Conservation (phyloP, 495 filamentous ascomycete genomes). For the Umbilicaria muhlenbergii region DNA sequence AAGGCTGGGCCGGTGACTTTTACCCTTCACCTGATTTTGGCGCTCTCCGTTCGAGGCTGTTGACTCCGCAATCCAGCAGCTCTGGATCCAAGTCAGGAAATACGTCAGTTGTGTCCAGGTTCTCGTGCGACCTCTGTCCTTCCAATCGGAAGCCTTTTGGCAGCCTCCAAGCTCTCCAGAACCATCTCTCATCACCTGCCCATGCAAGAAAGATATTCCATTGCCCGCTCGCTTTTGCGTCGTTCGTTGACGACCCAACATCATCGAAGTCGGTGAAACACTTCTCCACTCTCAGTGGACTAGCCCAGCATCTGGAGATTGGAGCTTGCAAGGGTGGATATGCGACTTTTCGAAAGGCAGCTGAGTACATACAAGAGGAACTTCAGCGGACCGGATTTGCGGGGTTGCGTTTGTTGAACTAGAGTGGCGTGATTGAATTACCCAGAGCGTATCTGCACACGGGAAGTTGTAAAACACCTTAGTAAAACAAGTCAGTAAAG, state of each 20-base stretch:
- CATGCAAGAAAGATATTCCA: slow-evolving; percentile 5
- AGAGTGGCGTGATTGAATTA: neutral
- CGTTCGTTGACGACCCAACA: slow-evolving; percentile 1
- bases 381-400: slow-evolving; percentile 8
- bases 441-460: too few relatives aligned
- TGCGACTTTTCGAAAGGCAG: slow-evolving; percentile 8
- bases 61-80: slow-evolving; percentile 1
- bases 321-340: slow-evolving; percentile 11
- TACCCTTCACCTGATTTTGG: neutral
- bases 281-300: slow-evolving; percentile 12
- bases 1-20: neutral
- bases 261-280: slow-evolving; percentile 3
- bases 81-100: neutral
- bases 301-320: slow-evolving; percentile 13
- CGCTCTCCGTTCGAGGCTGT: neutral
- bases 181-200: slow-evolving; percentile 5
- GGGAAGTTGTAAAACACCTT: too few relatives aligned
- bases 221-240: slow-evolving; percentile 3
- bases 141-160: slow-evolving; percentile 1
- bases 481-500: too few relatives aligned
- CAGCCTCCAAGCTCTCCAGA: slow-evolving; percentile 1
- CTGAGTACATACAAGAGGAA: slow-evolving; percentile 11
- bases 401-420: slow-evolving; percentile 9
- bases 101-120: neutral
- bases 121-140: slow-evolving; percentile 1